phyloP scores from a whole-genome alignment of 371 early-diverging fungal genomes.

The Rhizopus arrhizus region DNA sequence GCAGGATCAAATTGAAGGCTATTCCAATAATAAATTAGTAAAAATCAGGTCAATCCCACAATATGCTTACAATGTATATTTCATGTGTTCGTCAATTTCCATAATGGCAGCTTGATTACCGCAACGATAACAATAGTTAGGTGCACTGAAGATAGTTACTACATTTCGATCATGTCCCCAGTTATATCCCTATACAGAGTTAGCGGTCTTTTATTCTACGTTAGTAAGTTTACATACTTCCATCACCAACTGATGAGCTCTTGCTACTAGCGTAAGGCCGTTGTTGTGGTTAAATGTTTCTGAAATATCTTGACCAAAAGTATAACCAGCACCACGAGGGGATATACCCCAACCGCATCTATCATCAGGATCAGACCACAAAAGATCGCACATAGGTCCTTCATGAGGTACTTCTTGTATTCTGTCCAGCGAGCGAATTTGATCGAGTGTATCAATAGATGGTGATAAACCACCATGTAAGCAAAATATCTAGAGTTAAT shows the following conservation, averaged over 20 bases:
- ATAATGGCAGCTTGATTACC: constrained; percentile 99
- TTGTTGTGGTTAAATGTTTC: constrained; percentile 98
- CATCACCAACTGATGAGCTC: constrained; percentile 97
- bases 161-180: constrained; percentile 98
- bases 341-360: constrained; percentile 97
- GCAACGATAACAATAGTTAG: constrained; percentile 99
- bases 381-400: constrained; percentile 96
- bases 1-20: constrained; percentile 99
- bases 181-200: constrained; percentile 87
- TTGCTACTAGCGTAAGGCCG: constrained; percentile 88
- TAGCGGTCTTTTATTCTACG: not conserved
- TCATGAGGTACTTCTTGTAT: constrained; percentile 99
- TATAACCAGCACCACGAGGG: constrained; percentile 98
- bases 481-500: constrained; percentile 75
- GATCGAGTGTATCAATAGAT: constrained; percentile 95
- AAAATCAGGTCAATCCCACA: too few species aligned
- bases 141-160: constrained; percentile 99
- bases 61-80: constrained; percentile 84
- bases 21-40: constrained; percentile 8
- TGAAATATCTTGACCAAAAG: constrained; percentile 97
- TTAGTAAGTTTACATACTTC: constrained; percentile 28
- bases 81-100: constrained; percentile 91
- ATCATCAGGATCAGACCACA: constrained; percentile 99
- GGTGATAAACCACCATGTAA: constrained; percentile 99
- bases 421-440: constrained; percentile 96